These are phyloP conservation scores for Septoria petroselini DNA, from an alignment of 2,329 filamentous ascomycete species.

Conservation along the genomic window DNA sequence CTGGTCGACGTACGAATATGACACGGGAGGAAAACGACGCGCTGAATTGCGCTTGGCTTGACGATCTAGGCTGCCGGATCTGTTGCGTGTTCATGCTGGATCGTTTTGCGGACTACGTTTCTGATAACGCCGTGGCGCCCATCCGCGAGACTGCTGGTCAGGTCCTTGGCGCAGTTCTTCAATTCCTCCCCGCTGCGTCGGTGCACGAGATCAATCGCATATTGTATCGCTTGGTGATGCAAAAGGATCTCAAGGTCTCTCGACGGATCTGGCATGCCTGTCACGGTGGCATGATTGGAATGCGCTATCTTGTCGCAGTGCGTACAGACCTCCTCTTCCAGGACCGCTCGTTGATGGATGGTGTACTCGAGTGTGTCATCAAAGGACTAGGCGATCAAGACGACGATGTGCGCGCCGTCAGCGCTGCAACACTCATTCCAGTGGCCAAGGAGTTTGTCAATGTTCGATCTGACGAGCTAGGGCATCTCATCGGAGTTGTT, in stretches of 20 bases:
- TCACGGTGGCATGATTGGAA: slow-evolving; percentile 95
- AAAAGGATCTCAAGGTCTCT: slow-evolving; percentile 71
- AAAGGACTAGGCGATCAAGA: slow-evolving; percentile 87
- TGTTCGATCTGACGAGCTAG: slow-evolving; percentile 72
- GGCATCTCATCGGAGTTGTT: slow-evolving; percentile 84
- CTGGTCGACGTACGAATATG: slow-evolving; percentile 72
- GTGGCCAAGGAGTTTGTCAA: slow-evolving; percentile 94
- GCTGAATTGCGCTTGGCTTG: slow-evolving; percentile 81
- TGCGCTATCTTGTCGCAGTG: slow-evolving; percentile 92
- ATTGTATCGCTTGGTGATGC: slow-evolving; percentile 86
- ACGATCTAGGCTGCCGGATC: slow-evolving; percentile 90
- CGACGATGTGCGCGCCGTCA: slow-evolving; percentile 94
- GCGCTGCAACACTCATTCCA: slow-evolving; percentile 93
- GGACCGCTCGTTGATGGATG: slow-evolving; percentile 83
- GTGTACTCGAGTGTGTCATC: slow-evolving; percentile 88
- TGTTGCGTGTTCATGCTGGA: slow-evolving; percentile 97
- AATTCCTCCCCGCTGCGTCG: slow-evolving; percentile 73
- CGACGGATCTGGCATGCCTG: slow-evolving; percentile 87
- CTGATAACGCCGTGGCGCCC: slow-evolving; percentile 92
- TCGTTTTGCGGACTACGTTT: slow-evolving; percentile 95
- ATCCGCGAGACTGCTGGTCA: slow-evolving; percentile 95
- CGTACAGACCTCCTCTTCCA: slow-evolving; percentile 86
- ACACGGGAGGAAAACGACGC: slow-evolving; percentile 69
- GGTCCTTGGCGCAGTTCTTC: slow-evolving; percentile 82
- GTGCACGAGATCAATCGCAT: slow-evolving; percentile 83